Conservation (phyloP, 768 basidiomycete genomes). For the Pleurotus platypus region DNA sequence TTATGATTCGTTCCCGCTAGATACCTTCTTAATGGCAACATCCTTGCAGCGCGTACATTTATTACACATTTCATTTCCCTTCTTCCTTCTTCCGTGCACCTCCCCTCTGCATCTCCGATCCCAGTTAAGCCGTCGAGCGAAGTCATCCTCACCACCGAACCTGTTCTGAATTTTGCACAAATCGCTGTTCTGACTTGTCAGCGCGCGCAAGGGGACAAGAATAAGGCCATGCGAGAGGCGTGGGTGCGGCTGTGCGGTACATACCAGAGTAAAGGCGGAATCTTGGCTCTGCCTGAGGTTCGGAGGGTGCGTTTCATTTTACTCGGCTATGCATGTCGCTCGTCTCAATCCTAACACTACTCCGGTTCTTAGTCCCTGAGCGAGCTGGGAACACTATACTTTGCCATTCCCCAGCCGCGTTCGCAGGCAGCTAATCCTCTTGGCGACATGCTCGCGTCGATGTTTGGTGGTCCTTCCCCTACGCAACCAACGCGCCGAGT, state of each 20-base stretch:
- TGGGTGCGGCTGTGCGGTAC: constrained; percentile 86
- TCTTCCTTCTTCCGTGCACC: constrained; percentile 46
- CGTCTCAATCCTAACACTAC: neutral
- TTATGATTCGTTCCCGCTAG: constrained; percentile 28
- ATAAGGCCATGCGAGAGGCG: constrained; percentile 69
- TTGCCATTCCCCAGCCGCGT: constrained; percentile 81
- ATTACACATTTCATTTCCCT: constrained; percentile 74
- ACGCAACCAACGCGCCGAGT: constrained; percentile 35
- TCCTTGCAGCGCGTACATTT: constrained; percentile 93
- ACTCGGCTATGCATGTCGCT: too few relatives aligned
- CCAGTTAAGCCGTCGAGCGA: constrained; percentile 51
- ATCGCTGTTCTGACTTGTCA: constrained; percentile 88
- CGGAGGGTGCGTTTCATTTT: constrained; percentile 47
- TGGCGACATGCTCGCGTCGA: constrained; percentile 83
- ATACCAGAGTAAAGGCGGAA: constrained; percentile 70
- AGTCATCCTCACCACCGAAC: constrained; percentile 70
- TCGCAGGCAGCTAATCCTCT: constrained; percentile 73
- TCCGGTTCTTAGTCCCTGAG: constrained; percentile 46
- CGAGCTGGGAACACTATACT: constrained; percentile 74
- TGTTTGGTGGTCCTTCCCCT: constrained; percentile 72
- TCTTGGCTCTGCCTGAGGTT: constrained; percentile 57
- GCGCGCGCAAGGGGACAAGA: constrained; percentile 76
- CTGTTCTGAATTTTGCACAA: constrained; percentile 85
- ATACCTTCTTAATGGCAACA: constrained; percentile 81
- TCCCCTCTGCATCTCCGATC: constrained; percentile 42